Conservation (phyloP, 345 rosid genomes). For the Linum trigynum region DNA sequence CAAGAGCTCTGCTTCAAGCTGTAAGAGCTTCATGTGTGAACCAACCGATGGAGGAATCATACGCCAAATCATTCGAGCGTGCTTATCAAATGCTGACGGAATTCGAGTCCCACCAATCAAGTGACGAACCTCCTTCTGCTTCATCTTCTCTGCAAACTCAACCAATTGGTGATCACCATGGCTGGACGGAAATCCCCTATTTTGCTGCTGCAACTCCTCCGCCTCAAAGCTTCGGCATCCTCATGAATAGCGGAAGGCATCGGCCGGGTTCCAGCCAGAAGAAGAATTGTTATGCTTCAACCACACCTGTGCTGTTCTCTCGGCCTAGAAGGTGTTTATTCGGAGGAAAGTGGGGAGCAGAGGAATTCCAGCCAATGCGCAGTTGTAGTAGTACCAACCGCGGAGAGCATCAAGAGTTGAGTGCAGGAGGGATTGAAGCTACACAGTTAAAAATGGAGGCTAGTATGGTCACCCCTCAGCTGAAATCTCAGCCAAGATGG, state of each 20-base stretch:
- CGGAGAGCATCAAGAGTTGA: slow-evolving; percentile 16
- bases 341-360: slow-evolving; percentile 19
- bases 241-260: background rate
- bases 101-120: slow-evolving; percentile 18
- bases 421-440: background rate
- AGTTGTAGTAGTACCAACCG: slow-evolving; percentile 3
- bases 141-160: slow-evolving; percentile 5
- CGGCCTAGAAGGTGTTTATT: slow-evolving; percentile 15
- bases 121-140: slow-evolving; percentile 7
- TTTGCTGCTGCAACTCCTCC: slow-evolving; percentile 4
- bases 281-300: slow-evolving; percentile 14
- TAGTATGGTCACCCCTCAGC: slow-evolving; percentile 4
- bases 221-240: no score
- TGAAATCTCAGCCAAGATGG: background rate
- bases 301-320: slow-evolving; percentile 21
- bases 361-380: slow-evolving; percentile 9
- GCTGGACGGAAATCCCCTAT: slow-evolving; percentile 18
- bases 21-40: slow-evolving; percentile 33
- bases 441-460: no score
- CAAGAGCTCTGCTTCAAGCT: slow-evolving; percentile 46
- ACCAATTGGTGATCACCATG: background rate
- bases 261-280: background rate
- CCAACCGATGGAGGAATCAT: slow-evolving; percentile 47
- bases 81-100: slow-evolving; percentile 47
- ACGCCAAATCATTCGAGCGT: slow-evolving; percentile 50